Conservation (phyloP, 768 basidiomycete species). For the Tylopilus vinaceipallidus region DNA sequence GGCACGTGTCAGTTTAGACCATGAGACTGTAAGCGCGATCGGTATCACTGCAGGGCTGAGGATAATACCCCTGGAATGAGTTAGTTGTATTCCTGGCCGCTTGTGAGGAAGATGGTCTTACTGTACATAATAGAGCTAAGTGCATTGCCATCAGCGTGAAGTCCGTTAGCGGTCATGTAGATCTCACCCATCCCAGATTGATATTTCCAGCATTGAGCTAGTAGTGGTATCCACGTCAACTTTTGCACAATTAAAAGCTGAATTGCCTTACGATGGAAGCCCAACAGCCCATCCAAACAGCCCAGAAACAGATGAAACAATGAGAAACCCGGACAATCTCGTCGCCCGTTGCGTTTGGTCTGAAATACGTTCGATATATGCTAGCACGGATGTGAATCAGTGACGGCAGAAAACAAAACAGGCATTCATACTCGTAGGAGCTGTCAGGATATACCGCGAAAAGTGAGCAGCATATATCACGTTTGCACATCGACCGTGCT, state of each 20-base stretch:
- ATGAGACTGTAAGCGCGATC: slow-evolving; percentile 45
- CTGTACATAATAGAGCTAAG: slow-evolving; percentile 46
- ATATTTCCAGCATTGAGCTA: slow-evolving; percentile 45
- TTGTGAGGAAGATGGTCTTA: slow-evolving; percentile 12
- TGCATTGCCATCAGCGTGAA: slow-evolving; percentile 1
- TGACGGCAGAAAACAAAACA: background rate
- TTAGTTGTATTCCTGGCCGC: background rate
- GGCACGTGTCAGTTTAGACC: slow-evolving; percentile 42
- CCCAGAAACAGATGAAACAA: slow-evolving; percentile 42
- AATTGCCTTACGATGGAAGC: slow-evolving; percentile 33
- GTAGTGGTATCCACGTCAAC: background rate
- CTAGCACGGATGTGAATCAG: slow-evolving; percentile 11
- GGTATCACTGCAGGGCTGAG: slow-evolving; percentile 52
- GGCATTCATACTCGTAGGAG: slow-evolving; percentile 42
- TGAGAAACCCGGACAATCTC: slow-evolving; percentile 42
- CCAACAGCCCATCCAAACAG: slow-evolving; percentile 44
- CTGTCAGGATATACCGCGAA: slow-evolving; percentile 21
- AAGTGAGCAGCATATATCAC: background rate
- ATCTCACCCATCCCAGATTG: slow-evolving; percentile 45
- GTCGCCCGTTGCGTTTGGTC: slow-evolving; percentile 35
- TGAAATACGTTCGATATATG: slow-evolving; percentile 39
- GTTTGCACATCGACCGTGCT: slow-evolving; percentile 13
- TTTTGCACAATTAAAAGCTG: background rate
- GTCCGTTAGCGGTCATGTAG: background rate
- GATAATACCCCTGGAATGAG: slow-evolving; percentile 41